Percentiles rank a stretch among this genome's conserved stretches.
These are phyloP conservation scores for Teratosphaeria zuluensis DNA, from an alignment of 2,329 filamentous ascomycete genomes.

Conservation along the genomic window DNA sequence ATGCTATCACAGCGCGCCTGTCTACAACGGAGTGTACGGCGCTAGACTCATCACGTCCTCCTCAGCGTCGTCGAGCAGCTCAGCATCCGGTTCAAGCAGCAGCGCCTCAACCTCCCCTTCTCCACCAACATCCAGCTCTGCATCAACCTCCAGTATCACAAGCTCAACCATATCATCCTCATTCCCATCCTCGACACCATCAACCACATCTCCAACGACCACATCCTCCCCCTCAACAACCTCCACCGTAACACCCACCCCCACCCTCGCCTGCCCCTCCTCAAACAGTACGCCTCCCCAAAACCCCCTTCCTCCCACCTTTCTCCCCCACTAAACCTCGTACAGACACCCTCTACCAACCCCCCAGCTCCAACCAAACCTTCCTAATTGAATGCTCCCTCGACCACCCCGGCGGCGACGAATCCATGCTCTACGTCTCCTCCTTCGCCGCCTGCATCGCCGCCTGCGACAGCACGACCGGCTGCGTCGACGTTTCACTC, in stretches of 20 bases:
- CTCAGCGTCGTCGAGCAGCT: background rate
- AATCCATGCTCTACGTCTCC: constrained; percentile 8
- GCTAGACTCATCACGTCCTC: too few relatives aligned
- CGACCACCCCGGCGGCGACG: constrained; percentile 9
- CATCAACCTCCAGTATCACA: background rate
- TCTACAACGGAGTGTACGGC: too few relatives aligned
- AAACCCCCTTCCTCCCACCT: too few relatives aligned
- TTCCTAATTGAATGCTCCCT: constrained; percentile 19
- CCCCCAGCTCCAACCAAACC: constrained; percentile 5
- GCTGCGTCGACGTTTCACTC: constrained; percentile 15
- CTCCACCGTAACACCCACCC: background rate
- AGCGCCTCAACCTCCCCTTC: background rate
- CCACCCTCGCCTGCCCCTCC: constrained; percentile 2
- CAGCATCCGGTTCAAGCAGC: background rate
- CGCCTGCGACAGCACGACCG: constrained; percentile 14
- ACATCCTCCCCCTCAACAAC: background rate
- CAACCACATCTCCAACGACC: background rate
- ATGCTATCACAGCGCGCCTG: too few relatives aligned
- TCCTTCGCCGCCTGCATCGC: constrained; percentile 17
- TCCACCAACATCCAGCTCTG: background rate
- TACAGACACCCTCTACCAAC: constrained; percentile 9
- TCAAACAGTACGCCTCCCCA: too few relatives aligned
- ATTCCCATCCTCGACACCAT: background rate
- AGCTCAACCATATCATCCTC: too few relatives aligned
- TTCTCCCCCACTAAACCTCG: constrained; percentile 6